Percentiles rank a stretch among this genome's conserved stretches.
These are phyloP conservation scores for Nemophila menziesii DNA, from an alignment of 257 asterid genomes.

Conservation along the genomic window DNA sequence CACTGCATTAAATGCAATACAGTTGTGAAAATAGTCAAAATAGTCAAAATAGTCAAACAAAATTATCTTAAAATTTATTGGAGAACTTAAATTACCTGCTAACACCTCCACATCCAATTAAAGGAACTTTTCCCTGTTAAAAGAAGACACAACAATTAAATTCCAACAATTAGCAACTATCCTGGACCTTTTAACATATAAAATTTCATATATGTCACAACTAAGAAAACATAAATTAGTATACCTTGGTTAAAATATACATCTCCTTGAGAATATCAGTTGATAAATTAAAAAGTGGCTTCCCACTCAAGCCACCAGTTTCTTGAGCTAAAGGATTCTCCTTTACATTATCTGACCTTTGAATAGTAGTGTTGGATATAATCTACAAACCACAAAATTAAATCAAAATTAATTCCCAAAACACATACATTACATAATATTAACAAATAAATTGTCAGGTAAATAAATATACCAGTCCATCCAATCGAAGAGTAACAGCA, in stretches of 20 bases:
- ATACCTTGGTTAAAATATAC: constrained; percentile 89
- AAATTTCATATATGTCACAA: too few species aligned
- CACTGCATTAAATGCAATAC: constrained; percentile 28
- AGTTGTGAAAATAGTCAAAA: too few species aligned
- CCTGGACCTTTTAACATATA: too few species aligned
- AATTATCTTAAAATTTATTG: too few species aligned
- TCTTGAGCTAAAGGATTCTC: constrained; percentile 57
- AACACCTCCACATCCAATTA: constrained; percentile 88
- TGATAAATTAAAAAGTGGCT: constrained; percentile 59
- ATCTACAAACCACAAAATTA: constrained; percentile 43
- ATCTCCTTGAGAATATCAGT: constrained; percentile 72
- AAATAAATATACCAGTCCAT: constrained; percentile 76
- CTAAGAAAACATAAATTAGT: too few species aligned
- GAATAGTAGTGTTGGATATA: constrained; percentile 82
- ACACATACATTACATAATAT: too few species aligned
- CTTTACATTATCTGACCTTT: constrained; percentile 62
- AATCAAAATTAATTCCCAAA: background rate
- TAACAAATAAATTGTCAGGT: too few species aligned
- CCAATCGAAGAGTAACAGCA: constrained; percentile 85
- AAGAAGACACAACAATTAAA: constrained; percentile 1
- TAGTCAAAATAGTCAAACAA: background rate
- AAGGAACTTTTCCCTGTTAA: constrained; percentile 66
- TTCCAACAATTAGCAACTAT: too few species aligned
- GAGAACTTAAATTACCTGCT: constrained; percentile 59
- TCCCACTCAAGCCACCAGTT: constrained; percentile 94